These are phyloP conservation scores for Annulohypoxylon stygium DNA, from an alignment of 495 filamentous ascomycete genomes.

Conservation along the genomic window DNA sequence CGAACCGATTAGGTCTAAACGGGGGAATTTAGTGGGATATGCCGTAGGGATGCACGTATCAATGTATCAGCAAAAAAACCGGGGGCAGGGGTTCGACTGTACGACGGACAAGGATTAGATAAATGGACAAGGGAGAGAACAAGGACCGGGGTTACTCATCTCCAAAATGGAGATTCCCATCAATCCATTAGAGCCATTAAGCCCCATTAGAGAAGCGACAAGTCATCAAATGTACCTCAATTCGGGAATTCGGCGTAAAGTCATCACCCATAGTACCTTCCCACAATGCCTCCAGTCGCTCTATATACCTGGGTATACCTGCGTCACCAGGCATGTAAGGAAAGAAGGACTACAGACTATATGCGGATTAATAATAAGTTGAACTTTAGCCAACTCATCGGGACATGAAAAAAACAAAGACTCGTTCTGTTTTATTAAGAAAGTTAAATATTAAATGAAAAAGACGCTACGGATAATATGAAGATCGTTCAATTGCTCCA, in stretches of 20 bases:
- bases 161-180: slow-evolving; percentile 25
- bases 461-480: background rate
- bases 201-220: slow-evolving; percentile 13
- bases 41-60: slow-evolving; percentile 46
- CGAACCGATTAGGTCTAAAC: slow-evolving; percentile 47
- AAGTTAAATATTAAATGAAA: background rate
- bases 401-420: background rate
- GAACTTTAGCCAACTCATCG: slow-evolving; percentile 11
- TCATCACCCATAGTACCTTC: background rate
- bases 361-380: background rate
- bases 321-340: slow-evolving; percentile 2
- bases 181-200: slow-evolving; percentile 10
- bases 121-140: background rate
- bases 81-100: slow-evolving; percentile 26
- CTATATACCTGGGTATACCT: slow-evolving; percentile 7
- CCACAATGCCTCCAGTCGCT: background rate
- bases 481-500: slow-evolving; percentile 14
- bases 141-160: slow-evolving; percentile 30
- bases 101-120: slow-evolving; percentile 23
- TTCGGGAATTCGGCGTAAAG: slow-evolving; percentile 43
- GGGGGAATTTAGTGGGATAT: slow-evolving; percentile 35
- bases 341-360: slow-evolving; percentile 2
- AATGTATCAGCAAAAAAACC: slow-evolving; percentile 22
- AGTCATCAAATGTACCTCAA: slow-evolving; percentile 32
- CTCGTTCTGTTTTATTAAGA: no score